Conservation (phyloP, 352 stramenopile species). For the Globisporangium abappressorium region DNA sequence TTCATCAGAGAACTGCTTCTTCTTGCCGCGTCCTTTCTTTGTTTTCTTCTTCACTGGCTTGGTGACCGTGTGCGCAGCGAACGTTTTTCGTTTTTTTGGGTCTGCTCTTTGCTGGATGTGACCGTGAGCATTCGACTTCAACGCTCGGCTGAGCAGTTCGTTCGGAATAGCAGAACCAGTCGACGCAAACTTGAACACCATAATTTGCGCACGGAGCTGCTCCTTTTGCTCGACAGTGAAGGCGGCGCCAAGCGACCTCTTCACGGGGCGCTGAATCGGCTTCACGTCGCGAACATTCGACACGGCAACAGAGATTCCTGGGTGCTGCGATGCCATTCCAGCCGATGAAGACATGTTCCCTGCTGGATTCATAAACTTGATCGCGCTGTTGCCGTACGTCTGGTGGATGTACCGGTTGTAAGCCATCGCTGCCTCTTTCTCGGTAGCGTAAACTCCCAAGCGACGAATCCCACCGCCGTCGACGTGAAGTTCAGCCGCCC, state of each 20-base stretch:
- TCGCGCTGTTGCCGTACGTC: slow-evolving; percentile 71
- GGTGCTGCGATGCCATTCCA: slow-evolving; percentile 15
- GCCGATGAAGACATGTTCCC: slow-evolving; percentile 26
- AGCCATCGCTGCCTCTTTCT: slow-evolving; percentile 75
- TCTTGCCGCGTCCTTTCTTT: slow-evolving; percentile 56
- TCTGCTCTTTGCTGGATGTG: slow-evolving; percentile 53
- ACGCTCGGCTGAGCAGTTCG: slow-evolving; percentile 63
- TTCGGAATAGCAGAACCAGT: slow-evolving; percentile 75
- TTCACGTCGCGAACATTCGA: slow-evolving; percentile 59
- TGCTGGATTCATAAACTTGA: slow-evolving; percentile 86
- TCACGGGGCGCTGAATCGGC: slow-evolving; percentile 37
- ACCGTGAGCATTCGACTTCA: slow-evolving; percentile 63
- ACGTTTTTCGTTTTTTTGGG: slow-evolving; percentile 79
- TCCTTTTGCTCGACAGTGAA: slow-evolving; percentile 87
- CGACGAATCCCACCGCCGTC: slow-evolving; percentile 78
- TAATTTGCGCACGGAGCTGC: slow-evolving; percentile 86
- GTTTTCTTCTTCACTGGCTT: slow-evolving; percentile 73
- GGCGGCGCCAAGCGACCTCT: slow-evolving; percentile 47
- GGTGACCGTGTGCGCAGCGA: slow-evolving; percentile 43
- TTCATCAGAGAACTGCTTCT: slow-evolving; percentile 70
- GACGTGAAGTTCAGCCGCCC: slow-evolving; percentile 80
- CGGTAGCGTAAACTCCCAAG: slow-evolving; percentile 60
- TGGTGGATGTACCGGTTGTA: slow-evolving; percentile 89
- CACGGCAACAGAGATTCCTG: slow-evolving; percentile 46
- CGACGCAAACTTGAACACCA: slow-evolving; percentile 90